Percentiles rank a stretch among this genome's conserved stretches.
phyloP scores from a whole-genome alignment of 1,139 yeast genomes.

The Geotrichum australiense region DNA sequence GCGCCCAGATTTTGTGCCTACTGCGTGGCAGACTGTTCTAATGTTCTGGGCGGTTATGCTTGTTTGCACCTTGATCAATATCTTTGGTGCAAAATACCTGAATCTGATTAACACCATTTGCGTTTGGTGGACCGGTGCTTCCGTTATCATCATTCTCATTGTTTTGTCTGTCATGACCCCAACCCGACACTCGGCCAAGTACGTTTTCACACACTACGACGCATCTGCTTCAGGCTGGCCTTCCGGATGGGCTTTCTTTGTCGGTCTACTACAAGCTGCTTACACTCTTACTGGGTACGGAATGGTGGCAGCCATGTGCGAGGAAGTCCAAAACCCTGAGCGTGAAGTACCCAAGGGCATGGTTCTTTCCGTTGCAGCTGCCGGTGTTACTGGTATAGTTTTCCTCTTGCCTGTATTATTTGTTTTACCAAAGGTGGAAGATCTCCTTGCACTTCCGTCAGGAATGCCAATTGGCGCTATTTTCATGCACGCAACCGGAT shows the following conservation, averaged over 20 bases:
- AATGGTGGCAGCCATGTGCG: slow-evolving; percentile 72
- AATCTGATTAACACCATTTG: slow-evolving; percentile 22
- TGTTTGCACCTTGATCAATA: slow-evolving; percentile 19
- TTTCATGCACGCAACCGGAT: slow-evolving; percentile 59
- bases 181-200: slow-evolving; percentile 20
- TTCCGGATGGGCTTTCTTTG: slow-evolving; percentile 25
- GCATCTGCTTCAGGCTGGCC: slow-evolving; percentile 26
- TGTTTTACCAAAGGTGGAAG: slow-evolving; percentile 52
- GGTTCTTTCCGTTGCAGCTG: slow-evolving; percentile 54
- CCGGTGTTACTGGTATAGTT: slow-evolving; percentile 60
- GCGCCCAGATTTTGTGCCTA: slow-evolving; percentile 17
- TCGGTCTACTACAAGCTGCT: slow-evolving; percentile 73
- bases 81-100: slow-evolving; percentile 20
- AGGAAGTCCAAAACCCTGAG: slow-evolving; percentile 73
- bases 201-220: slow-evolving; percentile 24
- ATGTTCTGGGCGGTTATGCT: slow-evolving; percentile 21
- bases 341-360: slow-evolving; percentile 69
- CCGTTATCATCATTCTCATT: slow-evolving; percentile 22
- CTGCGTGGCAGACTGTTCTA: slow-evolving; percentile 19
- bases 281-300: slow-evolving; percentile 81
- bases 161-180: slow-evolving; percentile 22
- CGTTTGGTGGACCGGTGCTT: slow-evolving; percentile 21
- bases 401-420: slow-evolving; percentile 69
- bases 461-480: slow-evolving; percentile 45
- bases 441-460: slow-evolving; percentile 42